phyloP scores from a whole-genome alignment of 2,329 filamentous ascomycete genomes.

The Aspergillus piperis region DNA sequence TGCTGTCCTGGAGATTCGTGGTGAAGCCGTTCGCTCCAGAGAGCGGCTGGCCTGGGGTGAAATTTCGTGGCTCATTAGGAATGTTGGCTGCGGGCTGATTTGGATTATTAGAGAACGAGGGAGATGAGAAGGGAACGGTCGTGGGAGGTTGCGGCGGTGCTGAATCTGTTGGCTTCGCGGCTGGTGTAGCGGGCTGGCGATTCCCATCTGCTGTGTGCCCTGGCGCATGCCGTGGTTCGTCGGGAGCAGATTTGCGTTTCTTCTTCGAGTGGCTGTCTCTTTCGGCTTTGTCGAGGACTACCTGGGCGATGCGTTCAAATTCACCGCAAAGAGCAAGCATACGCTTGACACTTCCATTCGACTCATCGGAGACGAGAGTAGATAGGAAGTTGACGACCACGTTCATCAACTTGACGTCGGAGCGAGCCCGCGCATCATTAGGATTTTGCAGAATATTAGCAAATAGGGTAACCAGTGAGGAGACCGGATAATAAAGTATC shows the following conservation, averaged over 20 bases:
- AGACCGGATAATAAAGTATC: constrained; percentile 94
- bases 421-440: constrained; percentile 80
- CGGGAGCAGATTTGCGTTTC: constrained; percentile 77
- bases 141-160: constrained; percentile 15
- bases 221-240: constrained; percentile 31
- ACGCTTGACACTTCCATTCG: constrained; percentile 85
- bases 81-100: constrained; percentile 19
- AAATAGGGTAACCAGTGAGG: constrained; percentile 90
- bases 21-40: constrained; percentile 26
- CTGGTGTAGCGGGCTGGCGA: constrained; percentile 23
- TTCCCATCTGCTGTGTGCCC: constrained; percentile 21
- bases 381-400: constrained; percentile 89
- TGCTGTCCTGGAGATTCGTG: constrained; percentile 26
- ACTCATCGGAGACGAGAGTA: constrained; percentile 83
- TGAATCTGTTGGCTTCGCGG: constrained; percentile 27
- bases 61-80: constrained; percentile 24
- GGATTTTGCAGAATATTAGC: constrained; percentile 97
- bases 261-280: constrained; percentile 76
- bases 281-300: constrained; percentile 88
- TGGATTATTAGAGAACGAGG: constrained; percentile 27
- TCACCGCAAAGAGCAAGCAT: constrained; percentile 96
- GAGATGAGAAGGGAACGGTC: constrained; percentile 27
- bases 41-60: constrained; percentile 27
- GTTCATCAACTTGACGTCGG: constrained; percentile 88
- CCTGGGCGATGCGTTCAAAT: constrained; percentile 89